Evolutionary conservation across 306 rosid genomes (phyloP), one percentile per base, ranked within the genome.

Genomic region (Prinsepia uniflora): DNA sequence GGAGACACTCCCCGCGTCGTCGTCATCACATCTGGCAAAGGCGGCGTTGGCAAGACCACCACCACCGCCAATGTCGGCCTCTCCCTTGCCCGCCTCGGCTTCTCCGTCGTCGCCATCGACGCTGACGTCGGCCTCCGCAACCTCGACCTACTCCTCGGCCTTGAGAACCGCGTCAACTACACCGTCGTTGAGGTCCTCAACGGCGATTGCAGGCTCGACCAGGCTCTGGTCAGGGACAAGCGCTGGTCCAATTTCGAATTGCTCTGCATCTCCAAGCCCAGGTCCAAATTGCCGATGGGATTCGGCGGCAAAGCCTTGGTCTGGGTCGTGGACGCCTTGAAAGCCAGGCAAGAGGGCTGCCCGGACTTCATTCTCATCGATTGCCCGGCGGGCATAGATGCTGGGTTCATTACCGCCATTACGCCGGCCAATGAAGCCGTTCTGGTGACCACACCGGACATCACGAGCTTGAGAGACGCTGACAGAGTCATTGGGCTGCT

Each of bases 91-190:
- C 96, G 97, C 4, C 79, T 91, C 7, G 99, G 90, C 70, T 95
- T 95, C 76, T 91, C 99, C 5, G 99, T 95, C 1, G 99, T 95
- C 44, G 97, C 99, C 72, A 87, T 95, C 39, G 99, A 95, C 76
- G 92, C 96, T 2, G 97, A 95, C 52, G 99, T 95, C 1, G 99
- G 99, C 22, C 95, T 95, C 67, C 92, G 99, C 11, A 95, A 95
- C 82, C 97, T 95, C 19, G 99, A 95, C 85, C 99, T 95, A 80
- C 91, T 95, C 10, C 79, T 95, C 1, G 97, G 99, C 62, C 99
- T 95, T 43, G 97, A 95, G 74, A 95, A 89, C 56, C 96, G 99
- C 63, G 97, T 95, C 72, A 94, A 94, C 65, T 94, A 94, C 86
- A 91, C 99, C 50, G 92, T 84, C 17, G 77, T 95, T 0, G 97